These are phyloP conservation scores for Phoma sp. DNA, from an alignment of 2,329 filamentous ascomycete species.

Conservation along the genomic window DNA sequence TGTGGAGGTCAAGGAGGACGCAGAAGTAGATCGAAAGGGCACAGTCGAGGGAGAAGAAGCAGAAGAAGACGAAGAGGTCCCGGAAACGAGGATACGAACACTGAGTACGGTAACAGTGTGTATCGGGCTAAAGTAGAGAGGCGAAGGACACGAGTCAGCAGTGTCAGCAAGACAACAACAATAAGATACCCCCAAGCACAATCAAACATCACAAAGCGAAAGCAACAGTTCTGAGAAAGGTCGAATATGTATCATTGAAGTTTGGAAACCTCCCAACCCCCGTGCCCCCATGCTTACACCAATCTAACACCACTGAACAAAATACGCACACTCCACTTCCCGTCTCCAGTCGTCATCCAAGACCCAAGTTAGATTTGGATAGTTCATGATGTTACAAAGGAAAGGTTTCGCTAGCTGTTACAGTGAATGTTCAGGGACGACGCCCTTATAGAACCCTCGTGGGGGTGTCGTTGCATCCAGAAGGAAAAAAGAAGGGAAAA, in stretches of 20 bases:
- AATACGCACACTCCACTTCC: not conserved
- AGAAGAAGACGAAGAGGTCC: conserved; percentile 39
- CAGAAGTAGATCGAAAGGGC: conserved; percentile 20
- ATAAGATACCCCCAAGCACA: conserved; percentile 18
- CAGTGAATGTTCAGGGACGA: conserved; percentile 25
- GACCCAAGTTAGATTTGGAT: conserved; percentile 7
- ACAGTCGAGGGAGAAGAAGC: conserved; percentile 13
- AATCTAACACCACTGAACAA: conserved; percentile 2
- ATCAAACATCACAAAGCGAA: not conserved
- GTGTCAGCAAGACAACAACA: not conserved
- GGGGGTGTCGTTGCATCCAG: conserved; percentile 1
- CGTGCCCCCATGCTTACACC: not conserved
- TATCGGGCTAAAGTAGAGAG: conserved; percentile 33
- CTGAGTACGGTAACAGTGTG: conserved; percentile 43
- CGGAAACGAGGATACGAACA: conserved; percentile 50
- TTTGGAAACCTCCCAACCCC: conserved; percentile 7
- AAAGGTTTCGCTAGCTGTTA: conserved; percentile 25
- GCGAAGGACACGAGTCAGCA: not conserved
- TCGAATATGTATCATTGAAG: conserved; percentile 47
- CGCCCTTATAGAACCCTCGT: not conserved
- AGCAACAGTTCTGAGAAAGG: not conserved
- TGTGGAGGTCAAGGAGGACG: conserved; percentile 46
- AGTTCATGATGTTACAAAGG: conserved; percentile 30
- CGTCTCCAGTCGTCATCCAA: conserved; percentile 19
- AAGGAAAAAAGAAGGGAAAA: not conserved